Percentiles rank a stretch among this genome's conserved stretches.
phyloP scores from a whole-genome alignment of 441 rosid species.

The Omphalea diandra region DNA sequence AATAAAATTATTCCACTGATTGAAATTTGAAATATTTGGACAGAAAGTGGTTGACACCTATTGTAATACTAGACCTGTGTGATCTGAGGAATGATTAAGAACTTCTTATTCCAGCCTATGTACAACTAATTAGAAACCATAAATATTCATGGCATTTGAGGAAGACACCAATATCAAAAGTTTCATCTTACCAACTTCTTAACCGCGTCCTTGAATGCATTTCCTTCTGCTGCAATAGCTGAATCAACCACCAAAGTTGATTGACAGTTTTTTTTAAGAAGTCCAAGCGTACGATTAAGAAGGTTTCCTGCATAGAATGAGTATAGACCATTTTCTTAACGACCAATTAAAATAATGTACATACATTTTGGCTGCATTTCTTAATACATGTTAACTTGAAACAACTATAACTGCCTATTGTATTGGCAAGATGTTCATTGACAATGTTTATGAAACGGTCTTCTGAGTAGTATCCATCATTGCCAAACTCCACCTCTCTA shows the following conservation, averaged over 20 bases:
- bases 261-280: constrained; percentile 82
- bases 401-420: constrained; percentile 50
- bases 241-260: constrained; percentile 84
- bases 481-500: constrained; percentile 91
- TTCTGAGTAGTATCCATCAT: constrained; percentile 94
- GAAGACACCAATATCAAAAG: background rate
- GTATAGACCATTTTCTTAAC: background rate
- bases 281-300: constrained; percentile 91
- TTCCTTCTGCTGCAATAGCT: constrained; percentile 65
- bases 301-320: constrained; percentile 70
- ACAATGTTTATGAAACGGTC: constrained; percentile 76
- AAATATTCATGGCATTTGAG: background rate
- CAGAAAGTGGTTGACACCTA: no score
- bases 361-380: constrained; percentile 3
- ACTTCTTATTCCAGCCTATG: background rate
- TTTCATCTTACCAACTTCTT: constrained; percentile 56
- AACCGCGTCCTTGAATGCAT: constrained; percentile 60
- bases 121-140: background rate
- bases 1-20: background rate
- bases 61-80: background rate
- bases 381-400: background rate
- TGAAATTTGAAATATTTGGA: background rate
- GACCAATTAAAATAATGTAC: constrained; percentile 3
- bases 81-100: background rate
- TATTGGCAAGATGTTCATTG: constrained; percentile 97